Base-by-base conservation (phyloP, 1,284 basidiomycete genomes). In the Cryptococcus floricola region DNA sequence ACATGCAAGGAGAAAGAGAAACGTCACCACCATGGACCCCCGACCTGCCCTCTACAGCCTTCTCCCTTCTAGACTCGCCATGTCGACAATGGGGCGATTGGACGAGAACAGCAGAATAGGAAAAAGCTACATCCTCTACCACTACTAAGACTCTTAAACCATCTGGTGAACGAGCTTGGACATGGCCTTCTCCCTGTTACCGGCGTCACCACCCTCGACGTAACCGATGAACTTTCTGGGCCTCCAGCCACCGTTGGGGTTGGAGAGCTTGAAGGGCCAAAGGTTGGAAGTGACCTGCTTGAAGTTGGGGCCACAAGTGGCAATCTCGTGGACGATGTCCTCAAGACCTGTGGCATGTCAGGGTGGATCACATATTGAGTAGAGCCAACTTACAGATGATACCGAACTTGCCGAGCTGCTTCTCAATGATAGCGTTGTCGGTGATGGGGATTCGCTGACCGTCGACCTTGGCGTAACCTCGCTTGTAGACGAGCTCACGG, bases 261-360 rank as follows among this genome's bases (percentile, higher is more conserved):
- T 98, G 68, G 92, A 96, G 62, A 99, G 88, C 80, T 98, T 98
- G 87, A 99, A 98, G 31, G 96, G 93, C 93, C 95, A 98, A 57
- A 98, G 86, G 85, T 94, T 92, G 82, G 91, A 91, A 68, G 89
- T 86, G 58, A 87, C 90, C 85, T 95, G 91, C 84, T 98, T 98
- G 85, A 99, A 98, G 85, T 98, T 92, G 74, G 95, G 95, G 72
- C 95, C 96, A 63, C 86, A 86, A 59, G 91, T 95, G 79, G 85
- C 83, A 71, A 99, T 95, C 82, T 98, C 95, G 83, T 98, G 94
- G 53, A 98, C 89, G 67, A 98, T 86, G 80, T 98, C 96, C 80
- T 98, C 95, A 59, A 98, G 86, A 70, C 68, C 68, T 68, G 43
- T 34, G 9, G 4, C 27, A 28, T 16, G 59, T 56, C 48, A 48